phyloP scores from a whole-genome alignment of 1,284 basidiomycete genomes.

The Cystobasidium slooffiae region DNA sequence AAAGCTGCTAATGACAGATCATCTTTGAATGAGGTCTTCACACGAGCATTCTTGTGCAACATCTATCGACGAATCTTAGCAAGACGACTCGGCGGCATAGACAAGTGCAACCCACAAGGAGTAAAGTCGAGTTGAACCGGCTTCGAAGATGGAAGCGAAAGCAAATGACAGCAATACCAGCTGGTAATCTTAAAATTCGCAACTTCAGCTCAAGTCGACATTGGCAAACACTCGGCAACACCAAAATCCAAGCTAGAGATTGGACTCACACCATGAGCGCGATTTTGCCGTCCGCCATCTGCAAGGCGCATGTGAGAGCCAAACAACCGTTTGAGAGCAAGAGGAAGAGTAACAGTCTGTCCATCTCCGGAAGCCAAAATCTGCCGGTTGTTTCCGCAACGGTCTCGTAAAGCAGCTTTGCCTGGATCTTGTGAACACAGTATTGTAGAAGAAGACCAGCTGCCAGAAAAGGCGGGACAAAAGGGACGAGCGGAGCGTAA shows the following conservation, averaged over 20 bases:
- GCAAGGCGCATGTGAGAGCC: slow-evolving; percentile 27
- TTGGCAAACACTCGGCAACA: too few relatives aligned
- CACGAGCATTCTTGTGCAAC: slow-evolving; percentile 10
- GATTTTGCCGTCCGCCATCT: slow-evolving; percentile 20
- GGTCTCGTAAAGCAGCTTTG: slow-evolving; percentile 24
- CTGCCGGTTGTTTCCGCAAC: slow-evolving; percentile 26
- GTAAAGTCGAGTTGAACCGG: slow-evolving; percentile 19
- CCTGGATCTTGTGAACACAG: slow-evolving; percentile 33
- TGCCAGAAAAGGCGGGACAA: slow-evolving; percentile 26
- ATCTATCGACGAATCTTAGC: slow-evolving; percentile 5
- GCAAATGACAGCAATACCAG: slow-evolving; percentile 4
- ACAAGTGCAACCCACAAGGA: slow-evolving; percentile 8
- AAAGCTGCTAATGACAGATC: slow-evolving; percentile 8
- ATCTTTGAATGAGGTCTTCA: slow-evolving; percentile 8
- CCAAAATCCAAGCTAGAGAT: background rate
- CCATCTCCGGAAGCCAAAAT: slow-evolving; percentile 44
- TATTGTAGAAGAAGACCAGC: slow-evolving; percentile 27
- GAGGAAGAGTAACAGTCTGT: slow-evolving; percentile 32
- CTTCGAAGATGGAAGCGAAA: slow-evolving; percentile 28
- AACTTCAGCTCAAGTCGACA: background rate
- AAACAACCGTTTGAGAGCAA: slow-evolving; percentile 27
- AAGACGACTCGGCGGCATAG: background rate
- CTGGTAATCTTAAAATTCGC: slow-evolving; percentile 4
- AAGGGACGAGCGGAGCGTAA: slow-evolving; percentile 35
- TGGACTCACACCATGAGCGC: slow-evolving; percentile 24